Conservation (phyloP, 495 filamentous ascomycete genomes). For the Chaetomium cochliodes region DNA sequence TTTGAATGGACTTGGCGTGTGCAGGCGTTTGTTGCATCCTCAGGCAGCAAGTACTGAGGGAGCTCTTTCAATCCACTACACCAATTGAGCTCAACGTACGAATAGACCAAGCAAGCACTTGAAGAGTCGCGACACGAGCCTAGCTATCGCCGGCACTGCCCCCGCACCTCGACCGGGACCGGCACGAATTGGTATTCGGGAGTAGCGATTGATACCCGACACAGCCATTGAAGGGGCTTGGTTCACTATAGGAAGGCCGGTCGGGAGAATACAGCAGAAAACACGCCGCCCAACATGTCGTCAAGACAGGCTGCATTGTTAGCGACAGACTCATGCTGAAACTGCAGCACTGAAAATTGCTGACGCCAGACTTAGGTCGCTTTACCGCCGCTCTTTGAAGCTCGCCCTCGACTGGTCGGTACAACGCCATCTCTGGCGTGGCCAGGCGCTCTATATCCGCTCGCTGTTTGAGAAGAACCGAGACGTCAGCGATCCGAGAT, state of each 20-base stretch:
- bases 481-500: conserved; percentile 78
- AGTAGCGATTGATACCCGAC: not conserved
- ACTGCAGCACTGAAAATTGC: conserved; percentile 7
- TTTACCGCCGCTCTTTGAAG: conserved; percentile 92
- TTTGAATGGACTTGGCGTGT: not conserved
- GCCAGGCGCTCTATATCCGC: conserved; percentile 93
- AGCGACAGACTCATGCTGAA: conserved; percentile 25
- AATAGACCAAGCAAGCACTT: conserved; percentile 7
- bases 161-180: conserved; percentile 2
- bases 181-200: not conserved
- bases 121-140: conserved; percentile 18
- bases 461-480: conserved; percentile 94
- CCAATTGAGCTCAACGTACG: conserved; percentile 29
- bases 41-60: conserved; percentile 12
- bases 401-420: conserved; percentile 92
- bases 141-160: not conserved
- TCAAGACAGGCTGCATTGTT: conserved; percentile 48
- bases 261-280: not conserved
- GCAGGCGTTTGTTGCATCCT: conserved; percentile 12
- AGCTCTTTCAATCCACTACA: conserved; percentile 25
- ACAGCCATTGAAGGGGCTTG: conserved; percentile 7
- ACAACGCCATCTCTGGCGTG: conserved; percentile 85
- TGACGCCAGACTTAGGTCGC: conserved; percentile 57
- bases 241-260: not conserved
- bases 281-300: conserved; percentile 42